phyloP scores from a whole-genome alignment of 257 asterid species.

The Apocynum venetum region DNA sequence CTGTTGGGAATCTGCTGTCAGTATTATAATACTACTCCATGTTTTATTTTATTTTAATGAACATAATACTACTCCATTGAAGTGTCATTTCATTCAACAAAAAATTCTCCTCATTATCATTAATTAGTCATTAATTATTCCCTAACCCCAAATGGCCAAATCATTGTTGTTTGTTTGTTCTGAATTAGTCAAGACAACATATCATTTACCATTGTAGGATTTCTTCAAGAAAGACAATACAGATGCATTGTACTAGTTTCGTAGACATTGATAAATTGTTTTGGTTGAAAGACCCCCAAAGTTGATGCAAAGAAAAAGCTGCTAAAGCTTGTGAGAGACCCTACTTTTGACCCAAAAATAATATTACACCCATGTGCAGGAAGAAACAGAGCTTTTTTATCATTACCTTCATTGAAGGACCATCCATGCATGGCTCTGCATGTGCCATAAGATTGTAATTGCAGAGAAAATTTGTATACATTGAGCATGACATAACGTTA shows the following conservation, averaged over 20 bases:
- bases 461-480: background rate
- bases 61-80: background rate
- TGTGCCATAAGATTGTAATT: conserved; percentile 4
- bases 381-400: background rate
- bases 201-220: background rate
- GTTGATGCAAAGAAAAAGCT: conserved; percentile 16
- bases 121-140: conserved; percentile 1
- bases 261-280: no score
- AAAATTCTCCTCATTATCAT: conserved; percentile 1
- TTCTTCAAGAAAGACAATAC: background rate
- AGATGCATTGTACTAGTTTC: no score
- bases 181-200: background rate
- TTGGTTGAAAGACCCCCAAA: background rate
- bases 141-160: background rate
- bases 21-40: background rate
- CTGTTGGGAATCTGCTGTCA: conserved; percentile 1
- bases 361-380: conserved; percentile 27
- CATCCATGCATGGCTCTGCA: conserved; percentile 18
- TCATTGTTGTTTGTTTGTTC: background rate
- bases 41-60: no score
- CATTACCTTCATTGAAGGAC: background rate
- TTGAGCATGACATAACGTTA: background rate
- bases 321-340: conserved; percentile 10
- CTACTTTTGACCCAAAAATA: conserved; percentile 16
- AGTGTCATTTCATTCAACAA: background rate